A percentile compares a stretch with the other conserved stretches of the same genome.
Evolutionary conservation across 2,329 filamentous ascomycete genomes (phyloP).

Genomic region (Fusarium luffae): DNA sequence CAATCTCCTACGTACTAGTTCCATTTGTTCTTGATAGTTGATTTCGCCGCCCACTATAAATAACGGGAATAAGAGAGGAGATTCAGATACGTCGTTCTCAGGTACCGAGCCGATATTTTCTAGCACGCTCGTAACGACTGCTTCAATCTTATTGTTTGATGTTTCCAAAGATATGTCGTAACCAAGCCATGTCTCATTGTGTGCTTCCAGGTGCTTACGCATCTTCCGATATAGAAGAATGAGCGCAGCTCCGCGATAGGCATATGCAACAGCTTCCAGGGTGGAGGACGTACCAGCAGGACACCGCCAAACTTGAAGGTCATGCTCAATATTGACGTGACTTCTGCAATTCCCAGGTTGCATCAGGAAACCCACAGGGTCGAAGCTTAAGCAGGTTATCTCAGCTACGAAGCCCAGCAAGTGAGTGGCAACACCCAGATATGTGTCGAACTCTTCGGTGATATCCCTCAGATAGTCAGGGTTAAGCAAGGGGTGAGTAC

Average conservation of each 20-base stretch:
- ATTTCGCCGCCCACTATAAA: not conserved
- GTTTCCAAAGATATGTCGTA: no score
- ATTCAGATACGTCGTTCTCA: not conserved
- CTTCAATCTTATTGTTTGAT: no score
- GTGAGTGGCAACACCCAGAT: not conserved
- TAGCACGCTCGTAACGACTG: no score
- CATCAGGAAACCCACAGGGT: no score
- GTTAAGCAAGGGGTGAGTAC: not conserved
- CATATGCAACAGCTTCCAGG: not conserved
- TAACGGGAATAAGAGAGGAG: not conserved
- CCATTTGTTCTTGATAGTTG: not conserved
- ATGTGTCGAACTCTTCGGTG: not conserved
- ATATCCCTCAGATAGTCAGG: not conserved
- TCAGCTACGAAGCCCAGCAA: not conserved
- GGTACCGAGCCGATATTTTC: no score
- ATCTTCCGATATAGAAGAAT: not conserved
- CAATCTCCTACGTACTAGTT: not conserved
- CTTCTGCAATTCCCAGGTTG: fast-evolving
- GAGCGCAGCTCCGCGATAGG: not conserved
- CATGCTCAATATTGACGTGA: not conserved
- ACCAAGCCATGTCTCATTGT: not conserved
- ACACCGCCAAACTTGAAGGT: not conserved
- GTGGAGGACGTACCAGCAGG: not conserved
- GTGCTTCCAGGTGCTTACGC: not conserved
- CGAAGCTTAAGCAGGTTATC: not conserved